Evolutionary conservation across 768 basidiomycete species (phyloP).

Genomic region (Austroboletus festivus): DNA sequence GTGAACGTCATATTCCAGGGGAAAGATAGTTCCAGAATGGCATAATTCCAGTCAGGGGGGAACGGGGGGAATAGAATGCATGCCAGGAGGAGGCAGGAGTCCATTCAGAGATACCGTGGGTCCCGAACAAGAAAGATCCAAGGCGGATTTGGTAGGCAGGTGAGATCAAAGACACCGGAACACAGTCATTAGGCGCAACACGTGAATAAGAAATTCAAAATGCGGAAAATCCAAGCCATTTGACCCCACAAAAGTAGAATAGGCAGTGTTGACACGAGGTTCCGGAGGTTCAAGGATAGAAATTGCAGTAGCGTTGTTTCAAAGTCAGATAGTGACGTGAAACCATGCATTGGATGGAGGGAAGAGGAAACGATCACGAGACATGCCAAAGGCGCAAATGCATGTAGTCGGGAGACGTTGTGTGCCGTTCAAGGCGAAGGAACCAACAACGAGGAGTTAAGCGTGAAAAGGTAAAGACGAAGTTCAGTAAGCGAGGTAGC

Average conservation of each 20-base stretch:
- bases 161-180: not conserved
- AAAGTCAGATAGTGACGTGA: slow-evolving; percentile 8
- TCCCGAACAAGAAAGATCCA: slow-evolving; percentile 14
- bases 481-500: slow-evolving; percentile 19
- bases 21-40: slow-evolving; percentile 5
- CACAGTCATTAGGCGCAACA: not conserved
- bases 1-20: slow-evolving; percentile 10
- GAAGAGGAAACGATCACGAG: slow-evolving; percentile 8
- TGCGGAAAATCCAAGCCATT: not conserved
- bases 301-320: slow-evolving; percentile 22
- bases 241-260: slow-evolving; percentile 7
- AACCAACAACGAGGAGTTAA: slow-evolving; percentile 1
- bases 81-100: not conserved
- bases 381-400: slow-evolving; percentile 10
- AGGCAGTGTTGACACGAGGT: slow-evolving; percentile 20
- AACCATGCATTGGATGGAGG: not conserved
- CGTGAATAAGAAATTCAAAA: slow-evolving; percentile 1
- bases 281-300: slow-evolving; percentile 24
- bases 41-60: slow-evolving; percentile 1
- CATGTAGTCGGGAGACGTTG: slow-evolving; percentile 17
- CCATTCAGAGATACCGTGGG: slow-evolving; percentile 6
- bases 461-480: slow-evolving; percentile 13
- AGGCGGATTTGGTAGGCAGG: not conserved
- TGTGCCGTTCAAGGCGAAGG: slow-evolving; percentile 12
- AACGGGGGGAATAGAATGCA: slow-evolving; percentile 6